phyloP scores from a whole-genome alignment of 2,329 filamentous ascomycete species.

The Stagonosporopsis chrysanthemi region DNA sequence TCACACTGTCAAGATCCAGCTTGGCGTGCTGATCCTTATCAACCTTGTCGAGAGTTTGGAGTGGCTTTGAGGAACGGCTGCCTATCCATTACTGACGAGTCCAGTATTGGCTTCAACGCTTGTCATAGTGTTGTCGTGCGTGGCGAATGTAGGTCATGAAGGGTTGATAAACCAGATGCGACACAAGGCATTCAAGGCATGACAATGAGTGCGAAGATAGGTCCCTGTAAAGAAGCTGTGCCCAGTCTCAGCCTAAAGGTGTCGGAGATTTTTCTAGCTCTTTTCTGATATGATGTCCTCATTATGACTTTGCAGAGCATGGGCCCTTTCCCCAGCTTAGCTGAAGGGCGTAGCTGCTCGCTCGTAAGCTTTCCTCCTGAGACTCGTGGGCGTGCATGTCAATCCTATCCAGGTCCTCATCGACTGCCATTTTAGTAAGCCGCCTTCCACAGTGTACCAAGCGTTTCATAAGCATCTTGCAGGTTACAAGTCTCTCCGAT shows the following conservation, averaged over 20 bases:
- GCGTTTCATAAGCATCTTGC: background rate
- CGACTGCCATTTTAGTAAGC: background rate
- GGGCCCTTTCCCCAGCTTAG: background rate
- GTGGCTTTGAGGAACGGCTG: constrained; percentile 38
- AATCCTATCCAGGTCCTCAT: background rate
- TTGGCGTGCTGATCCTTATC: constrained; percentile 26
- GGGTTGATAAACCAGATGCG: background rate
- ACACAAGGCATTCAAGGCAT: background rate
- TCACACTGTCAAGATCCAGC: constrained; percentile 48
- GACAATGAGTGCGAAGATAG: background rate
- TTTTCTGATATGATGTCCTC: background rate
- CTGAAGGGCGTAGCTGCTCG: constrained; percentile 1
- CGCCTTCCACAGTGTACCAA: background rate
- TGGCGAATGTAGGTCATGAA: background rate
- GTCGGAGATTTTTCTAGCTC: background rate
- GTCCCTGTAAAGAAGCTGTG: background rate
- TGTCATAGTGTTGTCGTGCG: background rate
- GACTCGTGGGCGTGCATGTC: constrained; percentile 2
- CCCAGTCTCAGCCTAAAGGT: background rate
- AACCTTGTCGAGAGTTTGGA: constrained; percentile 27
- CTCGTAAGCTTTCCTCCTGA: background rate
- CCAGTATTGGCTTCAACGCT: background rate
- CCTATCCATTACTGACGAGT: constrained; percentile 34
- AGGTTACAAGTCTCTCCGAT: background rate
- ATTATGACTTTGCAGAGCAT: background rate